Percentiles rank a stretch among this genome's conserved stretches.
These are phyloP conservation scores for Erodium trifolium DNA, from an alignment of 441 rosid genomes.

Conservation along the genomic window DNA sequence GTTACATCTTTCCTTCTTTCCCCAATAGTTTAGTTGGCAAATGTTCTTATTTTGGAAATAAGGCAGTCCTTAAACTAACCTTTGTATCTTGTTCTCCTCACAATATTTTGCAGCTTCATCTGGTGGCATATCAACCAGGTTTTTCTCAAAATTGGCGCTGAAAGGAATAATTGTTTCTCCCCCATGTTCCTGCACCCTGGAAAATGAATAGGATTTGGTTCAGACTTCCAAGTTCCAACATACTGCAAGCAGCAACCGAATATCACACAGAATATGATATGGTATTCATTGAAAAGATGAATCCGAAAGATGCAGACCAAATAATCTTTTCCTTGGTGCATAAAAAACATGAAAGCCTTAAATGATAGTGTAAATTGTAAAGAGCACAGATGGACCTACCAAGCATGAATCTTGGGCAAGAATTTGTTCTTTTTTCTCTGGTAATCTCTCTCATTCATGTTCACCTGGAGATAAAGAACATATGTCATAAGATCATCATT, in stretches of 20 bases:
- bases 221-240: background rate
- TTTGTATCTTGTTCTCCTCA: slow-evolving; percentile 91
- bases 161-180: slow-evolving; percentile 92
- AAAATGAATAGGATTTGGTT: slow-evolving; percentile 9
- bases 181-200: slow-evolving; percentile 97
- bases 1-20: background rate
- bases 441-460: slow-evolving; percentile 92
- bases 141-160: slow-evolving; percentile 73
- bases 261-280: background rate
- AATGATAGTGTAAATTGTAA: background rate
- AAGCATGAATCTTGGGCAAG: slow-evolving; percentile 96
- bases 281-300: background rate
- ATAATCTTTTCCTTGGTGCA: no score
- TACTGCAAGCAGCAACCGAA: background rate
- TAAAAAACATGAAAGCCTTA: background rate
- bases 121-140: slow-evolving; percentile 67
- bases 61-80: slow-evolving; percentile 41
- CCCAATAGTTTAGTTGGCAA: slow-evolving; percentile 10
- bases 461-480: slow-evolving; percentile 49
- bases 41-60: slow-evolving; percentile 2
- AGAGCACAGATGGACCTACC: slow-evolving; percentile 35
- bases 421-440: slow-evolving; percentile 97
- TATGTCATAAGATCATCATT: slow-evolving; percentile 9
- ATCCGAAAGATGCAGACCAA: background rate
- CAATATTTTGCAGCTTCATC: slow-evolving; percentile 79